Evolutionary conservation across 2,329 filamentous ascomycete genomes (phyloP).

Genomic region (Chaetomium sp.): DNA sequence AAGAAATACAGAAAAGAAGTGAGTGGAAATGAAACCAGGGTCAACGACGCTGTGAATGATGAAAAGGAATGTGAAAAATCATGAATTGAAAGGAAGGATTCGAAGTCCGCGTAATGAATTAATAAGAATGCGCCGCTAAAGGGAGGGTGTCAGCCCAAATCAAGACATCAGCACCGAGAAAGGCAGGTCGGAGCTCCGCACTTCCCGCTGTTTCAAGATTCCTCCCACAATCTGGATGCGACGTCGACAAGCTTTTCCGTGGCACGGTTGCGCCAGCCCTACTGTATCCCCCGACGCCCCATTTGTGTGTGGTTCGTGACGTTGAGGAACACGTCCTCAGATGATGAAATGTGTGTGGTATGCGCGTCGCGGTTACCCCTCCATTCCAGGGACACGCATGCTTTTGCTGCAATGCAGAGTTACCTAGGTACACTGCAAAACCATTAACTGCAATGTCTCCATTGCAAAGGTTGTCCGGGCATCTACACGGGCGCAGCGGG

Average conservation of each 20-base stretch:
- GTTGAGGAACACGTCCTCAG: background rate
- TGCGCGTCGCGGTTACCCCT: background rate
- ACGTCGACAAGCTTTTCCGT: background rate
- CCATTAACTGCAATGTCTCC: background rate
- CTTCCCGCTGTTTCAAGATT: slow-evolving; percentile 10
- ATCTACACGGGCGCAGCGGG: background rate
- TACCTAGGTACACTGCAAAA: too few species aligned
- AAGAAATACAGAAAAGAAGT: background rate
- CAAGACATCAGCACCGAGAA: slow-evolving; percentile 9
- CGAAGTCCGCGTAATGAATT: slow-evolving; percentile 4
- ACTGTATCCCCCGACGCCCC: background rate
- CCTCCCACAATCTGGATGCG: background rate
- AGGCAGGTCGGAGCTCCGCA: slow-evolving; percentile 11
- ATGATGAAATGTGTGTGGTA: background rate
- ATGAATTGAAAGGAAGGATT: background rate
- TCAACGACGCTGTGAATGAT: background rate
- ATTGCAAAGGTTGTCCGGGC: background rate
- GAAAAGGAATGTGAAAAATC: background rate
- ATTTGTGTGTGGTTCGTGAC: background rate
- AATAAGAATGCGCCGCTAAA: background rate
- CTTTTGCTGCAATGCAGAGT: background rate
- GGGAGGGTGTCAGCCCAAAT: background rate
- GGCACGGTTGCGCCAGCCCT: slow-evolving; percentile 10
- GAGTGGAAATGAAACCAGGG: background rate
- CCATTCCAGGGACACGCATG: background rate